phyloP scores from a whole-genome alignment of 169 alveolate genomes.

The Plasmodium ovale region DNA sequence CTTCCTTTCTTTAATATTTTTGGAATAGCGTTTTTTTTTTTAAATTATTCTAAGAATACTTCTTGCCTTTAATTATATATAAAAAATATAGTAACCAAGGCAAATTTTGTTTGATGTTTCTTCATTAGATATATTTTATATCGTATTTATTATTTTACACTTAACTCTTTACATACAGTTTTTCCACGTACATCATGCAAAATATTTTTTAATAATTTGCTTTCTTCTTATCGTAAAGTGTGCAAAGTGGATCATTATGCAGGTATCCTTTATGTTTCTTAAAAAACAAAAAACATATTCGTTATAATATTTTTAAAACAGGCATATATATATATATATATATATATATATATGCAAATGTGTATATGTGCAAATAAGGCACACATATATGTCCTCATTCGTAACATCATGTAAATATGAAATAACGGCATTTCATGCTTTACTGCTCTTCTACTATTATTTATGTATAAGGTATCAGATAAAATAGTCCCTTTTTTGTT shows the following conservation, averaged over 20 bases:
- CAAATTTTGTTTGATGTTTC: neutral
- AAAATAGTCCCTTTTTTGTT: too few relatives aligned
- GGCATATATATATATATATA: neutral
- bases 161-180: neutral
- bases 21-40: neutral
- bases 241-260: neutral
- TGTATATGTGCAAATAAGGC: too few relatives aligned
- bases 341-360: slow-evolving; percentile 17
- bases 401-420: too few relatives aligned
- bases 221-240: neutral
- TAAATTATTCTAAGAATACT: neutral
- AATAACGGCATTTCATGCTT: too few relatives aligned
- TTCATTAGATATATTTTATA: slow-evolving; percentile 4
- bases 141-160: neutral
- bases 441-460: too few relatives aligned
- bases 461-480: too few relatives aligned
- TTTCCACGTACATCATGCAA: neutral
- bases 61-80: neutral
- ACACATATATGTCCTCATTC: too few relatives aligned
- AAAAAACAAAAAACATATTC: neutral
- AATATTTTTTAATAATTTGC: slow-evolving; percentile 2
- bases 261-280: neutral
- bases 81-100: slow-evolving; percentile 1
- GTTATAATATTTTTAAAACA: slow-evolving; percentile 1
- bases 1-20: neutral